Evolutionary conservation across 441 rosid species (phyloP).

Genomic region (Biscutella auriculata): DNA sequence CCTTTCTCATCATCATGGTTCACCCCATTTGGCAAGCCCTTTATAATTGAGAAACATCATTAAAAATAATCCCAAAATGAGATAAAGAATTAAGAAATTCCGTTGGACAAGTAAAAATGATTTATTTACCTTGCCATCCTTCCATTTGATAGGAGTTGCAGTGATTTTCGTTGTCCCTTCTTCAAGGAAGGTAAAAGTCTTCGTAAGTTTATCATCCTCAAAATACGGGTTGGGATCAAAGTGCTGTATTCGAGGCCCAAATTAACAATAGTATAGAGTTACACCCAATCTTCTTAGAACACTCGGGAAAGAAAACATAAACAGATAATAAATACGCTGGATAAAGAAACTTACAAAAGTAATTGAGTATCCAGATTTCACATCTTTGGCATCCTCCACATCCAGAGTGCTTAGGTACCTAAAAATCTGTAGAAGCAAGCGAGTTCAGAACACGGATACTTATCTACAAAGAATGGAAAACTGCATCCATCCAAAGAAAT

Average conservation of each 20-base stretch:
- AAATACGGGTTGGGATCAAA: constrained; percentile 74
- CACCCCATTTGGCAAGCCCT: constrained; percentile 85
- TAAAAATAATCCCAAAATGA: constrained; percentile 1
- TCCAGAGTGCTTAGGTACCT: constrained; percentile 62
- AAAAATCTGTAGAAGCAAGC: constrained; percentile 59
- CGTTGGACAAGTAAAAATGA: too few relatives aligned
- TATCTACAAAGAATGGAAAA: too few relatives aligned
- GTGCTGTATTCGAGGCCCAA: constrained; percentile 40
- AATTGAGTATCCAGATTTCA: constrained; percentile 86
- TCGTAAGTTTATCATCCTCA: constrained; percentile 57
- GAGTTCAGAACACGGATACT: too few relatives aligned
- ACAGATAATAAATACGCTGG: too few relatives aligned
- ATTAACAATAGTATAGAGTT: too few relatives aligned
- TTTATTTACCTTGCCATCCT: constrained; percentile 65
- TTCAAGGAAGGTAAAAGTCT: constrained; percentile 71
- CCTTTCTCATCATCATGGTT: constrained; percentile 64
- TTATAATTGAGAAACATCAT: constrained; percentile 19
- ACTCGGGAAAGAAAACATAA: too few relatives aligned
- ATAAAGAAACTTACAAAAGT: constrained; percentile 69
- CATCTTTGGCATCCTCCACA: constrained; percentile 91
- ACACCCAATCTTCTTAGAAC: too few relatives aligned
- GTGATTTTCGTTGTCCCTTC: constrained; percentile 75
- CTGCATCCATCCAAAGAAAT: too few relatives aligned
- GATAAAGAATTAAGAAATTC: not conserved
- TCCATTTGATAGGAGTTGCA: constrained; percentile 85